Evolutionary conservation across 768 basidiomycete species (phyloP).

Genomic region (Sporobolomyces roseus): DNA sequence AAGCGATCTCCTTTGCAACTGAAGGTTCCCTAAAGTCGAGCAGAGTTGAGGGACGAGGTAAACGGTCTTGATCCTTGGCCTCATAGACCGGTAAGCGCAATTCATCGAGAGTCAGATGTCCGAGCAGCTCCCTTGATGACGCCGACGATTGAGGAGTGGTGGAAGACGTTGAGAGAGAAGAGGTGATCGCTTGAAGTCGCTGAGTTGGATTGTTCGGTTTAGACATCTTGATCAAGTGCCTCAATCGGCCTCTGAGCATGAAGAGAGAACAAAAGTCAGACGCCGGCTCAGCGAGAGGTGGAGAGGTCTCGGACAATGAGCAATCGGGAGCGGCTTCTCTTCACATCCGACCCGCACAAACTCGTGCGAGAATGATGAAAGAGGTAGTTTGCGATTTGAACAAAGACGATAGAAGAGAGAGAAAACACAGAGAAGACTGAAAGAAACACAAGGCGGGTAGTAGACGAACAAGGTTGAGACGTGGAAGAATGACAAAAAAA

Average conservation of each 20-base stretch:
- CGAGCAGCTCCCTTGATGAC: constrained; percentile 15
- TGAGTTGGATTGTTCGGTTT: background rate
- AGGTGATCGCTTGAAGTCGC: background rate
- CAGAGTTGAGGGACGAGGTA: constrained; percentile 2
- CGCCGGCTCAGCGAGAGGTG: too few species aligned
- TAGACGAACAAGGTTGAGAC: too few species aligned
- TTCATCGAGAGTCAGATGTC: constrained; percentile 15
- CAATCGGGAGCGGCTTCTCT: too few species aligned
- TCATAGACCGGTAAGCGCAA: constrained; percentile 18
- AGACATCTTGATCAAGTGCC: background rate
- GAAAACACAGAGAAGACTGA: too few species aligned
- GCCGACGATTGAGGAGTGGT: background rate
- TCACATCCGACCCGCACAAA: too few species aligned
- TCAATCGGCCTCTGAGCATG: too few species aligned
- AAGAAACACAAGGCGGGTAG: too few species aligned
- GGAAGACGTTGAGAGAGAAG: background rate
- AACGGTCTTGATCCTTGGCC: background rate
- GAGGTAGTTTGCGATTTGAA: background rate
- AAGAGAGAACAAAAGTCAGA: too few species aligned
- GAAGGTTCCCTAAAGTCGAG: background rate
- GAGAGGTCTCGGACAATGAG: too few species aligned
- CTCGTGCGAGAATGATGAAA: background rate
- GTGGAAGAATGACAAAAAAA: background rate
- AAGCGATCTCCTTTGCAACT: background rate
- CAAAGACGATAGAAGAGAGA: background rate